Conservation (phyloP, 352 stramenopile species). For the Globisporangium takayamanum region DNA sequence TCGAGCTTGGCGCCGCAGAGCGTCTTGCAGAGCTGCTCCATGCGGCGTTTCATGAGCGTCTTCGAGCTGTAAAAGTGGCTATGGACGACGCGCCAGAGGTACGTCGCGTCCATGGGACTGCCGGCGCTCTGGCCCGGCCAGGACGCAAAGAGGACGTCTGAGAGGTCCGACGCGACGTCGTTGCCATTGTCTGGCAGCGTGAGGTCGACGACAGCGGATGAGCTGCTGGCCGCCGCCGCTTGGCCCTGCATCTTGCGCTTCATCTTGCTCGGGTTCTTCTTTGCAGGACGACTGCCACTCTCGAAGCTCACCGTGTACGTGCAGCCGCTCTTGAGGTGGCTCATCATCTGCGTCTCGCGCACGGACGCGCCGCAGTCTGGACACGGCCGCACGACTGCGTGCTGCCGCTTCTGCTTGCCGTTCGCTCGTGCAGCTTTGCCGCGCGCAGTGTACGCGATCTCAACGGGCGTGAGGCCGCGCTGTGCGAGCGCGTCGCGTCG, state of each 20-base stretch:
- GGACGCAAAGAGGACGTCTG: constrained; percentile 73
- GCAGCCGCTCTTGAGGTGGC: constrained; percentile 58
- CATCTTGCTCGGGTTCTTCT: constrained; percentile 29
- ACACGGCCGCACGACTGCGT: constrained; percentile 34
- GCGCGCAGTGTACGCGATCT: constrained; percentile 36
- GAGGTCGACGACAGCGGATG: constrained; percentile 13
- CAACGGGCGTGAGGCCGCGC: constrained; percentile 23
- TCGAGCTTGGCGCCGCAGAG: constrained; percentile 63
- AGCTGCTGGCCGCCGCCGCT: neutral
- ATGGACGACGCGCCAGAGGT: constrained; percentile 74
- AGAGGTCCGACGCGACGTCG: constrained; percentile 29
- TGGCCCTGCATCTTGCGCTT: constrained; percentile 30
- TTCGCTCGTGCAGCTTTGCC: constrained; percentile 19
- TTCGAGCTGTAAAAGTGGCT: constrained; percentile 64
- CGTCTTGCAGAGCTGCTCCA: constrained; percentile 63
- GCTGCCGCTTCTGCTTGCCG: constrained; percentile 25
- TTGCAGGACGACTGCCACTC: constrained; percentile 5
- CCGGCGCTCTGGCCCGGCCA: constrained; percentile 74
- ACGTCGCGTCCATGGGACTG: constrained; percentile 62
- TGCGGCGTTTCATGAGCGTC: constrained; percentile 54
- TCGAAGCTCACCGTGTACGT: constrained; percentile 6
- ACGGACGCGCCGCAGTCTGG: constrained; percentile 60
- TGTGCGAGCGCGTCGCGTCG: constrained; percentile 31
- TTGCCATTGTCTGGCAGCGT: constrained; percentile 21
- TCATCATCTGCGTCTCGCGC: constrained; percentile 59